Conservation (phyloP, 495 filamentous ascomycete genomes). For the Apiosordaria backusii region DNA sequence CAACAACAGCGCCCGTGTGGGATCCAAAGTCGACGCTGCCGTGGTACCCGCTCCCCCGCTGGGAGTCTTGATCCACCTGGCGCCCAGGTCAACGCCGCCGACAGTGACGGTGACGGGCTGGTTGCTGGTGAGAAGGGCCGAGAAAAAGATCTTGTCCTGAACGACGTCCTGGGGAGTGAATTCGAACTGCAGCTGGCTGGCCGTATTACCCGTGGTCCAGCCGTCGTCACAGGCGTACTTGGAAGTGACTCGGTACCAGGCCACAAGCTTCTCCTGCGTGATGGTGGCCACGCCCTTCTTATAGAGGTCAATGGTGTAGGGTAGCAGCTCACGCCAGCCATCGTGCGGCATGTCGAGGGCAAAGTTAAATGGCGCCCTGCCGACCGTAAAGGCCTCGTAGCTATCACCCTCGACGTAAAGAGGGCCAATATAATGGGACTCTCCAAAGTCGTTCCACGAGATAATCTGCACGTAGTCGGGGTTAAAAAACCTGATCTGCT, state of each 20-base stretch:
- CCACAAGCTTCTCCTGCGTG: conserved; percentile 46
- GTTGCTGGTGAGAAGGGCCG: background rate
- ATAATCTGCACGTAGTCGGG: conserved; percentile 16
- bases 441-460: conserved; percentile 19
- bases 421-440: conserved; percentile 8
- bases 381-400: conserved; percentile 57
- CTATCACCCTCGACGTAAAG: background rate
- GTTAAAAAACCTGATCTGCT: background rate
- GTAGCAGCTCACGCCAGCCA: conserved; percentile 51
- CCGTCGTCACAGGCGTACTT: conserved; percentile 29
- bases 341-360: conserved; percentile 60
- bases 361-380: conserved; percentile 63
- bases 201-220: conserved; percentile 13
- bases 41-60: too few relatives aligned
- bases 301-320: conserved; percentile 58
- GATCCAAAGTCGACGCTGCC: too few relatives aligned
- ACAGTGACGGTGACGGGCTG: too few relatives aligned
- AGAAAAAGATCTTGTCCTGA: conserved; percentile 5
- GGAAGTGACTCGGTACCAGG: conserved; percentile 56
- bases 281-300: conserved; percentile 31
- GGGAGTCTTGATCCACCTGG: too few relatives aligned
- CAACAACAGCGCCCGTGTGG: too few relatives aligned
- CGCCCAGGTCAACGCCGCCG: too few relatives aligned
- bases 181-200: conserved; percentile 6
- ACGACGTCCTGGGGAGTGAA: background rate